phyloP scores from a whole-genome alignment of 2,329 filamentous ascomycete genomes.

The Bertia moriformis region DNA sequence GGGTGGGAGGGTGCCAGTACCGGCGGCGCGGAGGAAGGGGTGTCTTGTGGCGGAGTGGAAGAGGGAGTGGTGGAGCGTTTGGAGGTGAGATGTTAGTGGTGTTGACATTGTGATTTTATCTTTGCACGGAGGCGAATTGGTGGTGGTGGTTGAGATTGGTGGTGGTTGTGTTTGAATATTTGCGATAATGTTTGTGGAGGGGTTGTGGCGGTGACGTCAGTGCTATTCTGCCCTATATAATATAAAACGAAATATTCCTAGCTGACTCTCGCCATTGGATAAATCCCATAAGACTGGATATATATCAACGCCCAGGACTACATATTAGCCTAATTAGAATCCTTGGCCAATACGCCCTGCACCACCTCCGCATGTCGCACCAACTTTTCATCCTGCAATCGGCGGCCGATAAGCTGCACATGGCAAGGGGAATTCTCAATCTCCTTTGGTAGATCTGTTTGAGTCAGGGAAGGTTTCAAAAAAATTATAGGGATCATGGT shows the following conservation, averaged over 20 bases:
- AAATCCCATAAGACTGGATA: no score
- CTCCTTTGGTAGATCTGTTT: slow-evolving; percentile 7
- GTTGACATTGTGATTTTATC: not conserved
- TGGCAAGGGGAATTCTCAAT: slow-evolving; percentile 12
- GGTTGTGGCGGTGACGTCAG: not conserved
- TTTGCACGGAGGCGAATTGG: not conserved
- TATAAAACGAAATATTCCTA: no score
- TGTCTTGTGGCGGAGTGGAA: slow-evolving; percentile 10
- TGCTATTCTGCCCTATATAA: no score
- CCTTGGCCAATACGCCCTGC: slow-evolving; percentile 10
- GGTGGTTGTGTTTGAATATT: not conserved
- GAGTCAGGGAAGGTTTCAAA: slow-evolving; percentile 7
- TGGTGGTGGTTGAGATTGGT: not conserved
- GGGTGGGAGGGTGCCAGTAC: slow-evolving; percentile 10
- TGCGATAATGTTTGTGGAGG: no score
- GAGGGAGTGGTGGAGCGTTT: not conserved
- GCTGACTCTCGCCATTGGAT: no score
- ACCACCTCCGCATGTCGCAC: slow-evolving; percentile 9
- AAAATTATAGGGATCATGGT: slow-evolving; percentile 9
- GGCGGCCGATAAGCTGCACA: slow-evolving; percentile 15
- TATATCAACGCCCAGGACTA: no score
- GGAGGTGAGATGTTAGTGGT: not conserved
- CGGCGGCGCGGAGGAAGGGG: slow-evolving; percentile 11
- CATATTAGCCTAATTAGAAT: no score
- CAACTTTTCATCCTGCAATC: slow-evolving; percentile 13